Base-by-base conservation (phyloP, 2,329 filamentous ascomycete genomes). In the Apiospora arundinis region DNA sequence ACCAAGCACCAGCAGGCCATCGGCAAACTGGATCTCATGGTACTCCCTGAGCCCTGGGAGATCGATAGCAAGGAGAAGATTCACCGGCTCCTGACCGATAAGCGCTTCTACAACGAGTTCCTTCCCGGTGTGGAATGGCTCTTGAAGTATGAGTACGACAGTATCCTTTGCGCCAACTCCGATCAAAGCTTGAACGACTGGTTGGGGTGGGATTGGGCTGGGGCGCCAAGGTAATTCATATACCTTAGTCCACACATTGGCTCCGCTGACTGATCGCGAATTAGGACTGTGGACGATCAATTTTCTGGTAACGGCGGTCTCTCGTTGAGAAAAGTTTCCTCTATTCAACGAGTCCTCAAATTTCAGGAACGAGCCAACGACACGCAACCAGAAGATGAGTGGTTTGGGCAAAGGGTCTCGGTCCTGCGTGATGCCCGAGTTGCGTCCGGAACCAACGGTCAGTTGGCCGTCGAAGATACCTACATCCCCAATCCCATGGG, bases 221-320 rank as follows among this genome's bases (percentile, higher is more conserved):
- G 87, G 6, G 85, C 86, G 5, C 83, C 85, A 21, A 84, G 83
- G 86, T 86, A 77, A 40, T 79, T 74, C 68, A 21, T 45, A 67
- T 40, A 21, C 40, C 65, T 16, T 7, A 37, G 14, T 23, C 16
- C 12, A 60, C 56, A 40, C 9, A 63, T n/a, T 40, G 9, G 32
- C 18, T 63, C 21, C 32, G 18, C 28, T 40, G 32, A 63, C 70
- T 73, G 65, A 74, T 12, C 56, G 28, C 14, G 5, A 44, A 21
- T 23, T 9, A 85, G 85, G 73, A 79, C 74, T 32, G 69, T 73
- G 7, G 78, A 82, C n/a, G 84, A 86, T 72, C 78, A 79, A 8
- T 88, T 87, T 76, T 83, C 85, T 2, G 86, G 87, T 40, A 87
- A 87, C 73, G 87, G 87, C 9, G 88, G 88, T 2, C 81, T 90